These are phyloP conservation scores for Blastomyces parvus DNA, from an alignment of 2,329 filamentous ascomycete species.

Conservation along the genomic window DNA sequence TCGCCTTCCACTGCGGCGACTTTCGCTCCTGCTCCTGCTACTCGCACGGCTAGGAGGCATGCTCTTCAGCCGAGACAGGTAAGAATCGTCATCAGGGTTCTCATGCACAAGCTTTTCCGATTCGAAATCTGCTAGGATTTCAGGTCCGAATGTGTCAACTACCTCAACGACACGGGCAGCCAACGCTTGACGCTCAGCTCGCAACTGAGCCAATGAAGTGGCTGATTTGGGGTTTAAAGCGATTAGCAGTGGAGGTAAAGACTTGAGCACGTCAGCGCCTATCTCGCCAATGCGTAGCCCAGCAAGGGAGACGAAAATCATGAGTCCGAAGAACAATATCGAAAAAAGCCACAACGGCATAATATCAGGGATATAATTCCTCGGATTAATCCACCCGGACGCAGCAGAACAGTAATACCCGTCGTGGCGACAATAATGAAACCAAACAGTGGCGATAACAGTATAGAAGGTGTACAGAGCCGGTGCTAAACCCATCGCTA, in stretches of 20 bases:
- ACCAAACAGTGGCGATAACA: constrained; percentile 55
- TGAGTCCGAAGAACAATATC: constrained; percentile 59
- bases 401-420: constrained; percentile 34
- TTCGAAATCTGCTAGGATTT: constrained; percentile 81
- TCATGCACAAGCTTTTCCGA: constrained; percentile 46
- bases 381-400: constrained; percentile 12
- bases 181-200: constrained; percentile 56
- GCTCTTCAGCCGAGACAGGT: constrained; percentile 14
- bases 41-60: constrained; percentile 10
- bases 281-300: constrained; percentile 79
- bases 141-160: constrained; percentile 77
- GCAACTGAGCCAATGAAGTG: constrained; percentile 65
- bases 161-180: constrained; percentile 66
- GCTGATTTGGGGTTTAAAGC: constrained; percentile 65
- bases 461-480: constrained; percentile 68
- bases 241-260: constrained; percentile 65
- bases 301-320: constrained; percentile 70
- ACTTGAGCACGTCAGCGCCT: constrained; percentile 86
- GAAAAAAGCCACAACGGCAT: constrained; percentile 62
- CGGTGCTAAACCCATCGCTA: constrained; percentile 62
- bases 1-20: constrained; percentile 7
- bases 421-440: constrained; percentile 61
- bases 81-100: constrained; percentile 21
- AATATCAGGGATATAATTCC: constrained; percentile 52
- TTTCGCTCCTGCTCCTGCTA: constrained; percentile 11